Evolutionary conservation across 768 basidiomycete species (phyloP), one percentile per base, ranked within the genome.

Genomic region (Hygrocybe coccinea): DNA sequence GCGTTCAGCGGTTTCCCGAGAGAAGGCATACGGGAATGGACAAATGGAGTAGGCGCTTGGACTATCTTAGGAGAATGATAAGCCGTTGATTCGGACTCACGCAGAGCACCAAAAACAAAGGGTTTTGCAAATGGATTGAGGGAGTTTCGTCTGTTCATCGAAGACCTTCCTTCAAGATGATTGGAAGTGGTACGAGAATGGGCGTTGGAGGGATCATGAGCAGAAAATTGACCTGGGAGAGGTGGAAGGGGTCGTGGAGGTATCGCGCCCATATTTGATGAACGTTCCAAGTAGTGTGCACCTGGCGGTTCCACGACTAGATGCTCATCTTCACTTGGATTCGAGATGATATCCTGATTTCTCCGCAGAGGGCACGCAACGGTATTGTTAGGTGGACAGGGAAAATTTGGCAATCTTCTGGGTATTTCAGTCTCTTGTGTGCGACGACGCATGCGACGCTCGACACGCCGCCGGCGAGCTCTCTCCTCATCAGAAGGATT

Each of bases 401-500:
- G 89, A 76, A 92, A 92, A 50, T 86, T 82, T 37, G 90, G 89
- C 38, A 91, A 60, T 33, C 87, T 79, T 50, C 89, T 81, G 7
- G 88, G 89, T 53, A 78, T 76, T 67, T 88, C 85, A 1, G 76
- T 65, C 54, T 80, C 79, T 15, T 74, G 72, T 58, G 64, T 69
- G 60, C 71, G 70, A 33, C 82, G 81, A 35, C 80, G 80, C 55
- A 81, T 67, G 37, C 87, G 83, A 44, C 85, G 82, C 41, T 86
- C 81, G 44, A 81, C 69, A 29, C 88, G 82, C 29, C 78, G 71
- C 59, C 84, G 84, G 19, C 89, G 81, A 3, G 86, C 89, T 25
- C 86, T 80, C 65, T 93, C 91, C 69, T 93, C 91, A 64, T 93
- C 91, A 22, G 91, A 93, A 15, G 91, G 91, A 64, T 93, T 93